Evolutionary conservation across 345 rosid genomes (phyloP).

Genomic region (Carallia pectinifolia): DNA sequence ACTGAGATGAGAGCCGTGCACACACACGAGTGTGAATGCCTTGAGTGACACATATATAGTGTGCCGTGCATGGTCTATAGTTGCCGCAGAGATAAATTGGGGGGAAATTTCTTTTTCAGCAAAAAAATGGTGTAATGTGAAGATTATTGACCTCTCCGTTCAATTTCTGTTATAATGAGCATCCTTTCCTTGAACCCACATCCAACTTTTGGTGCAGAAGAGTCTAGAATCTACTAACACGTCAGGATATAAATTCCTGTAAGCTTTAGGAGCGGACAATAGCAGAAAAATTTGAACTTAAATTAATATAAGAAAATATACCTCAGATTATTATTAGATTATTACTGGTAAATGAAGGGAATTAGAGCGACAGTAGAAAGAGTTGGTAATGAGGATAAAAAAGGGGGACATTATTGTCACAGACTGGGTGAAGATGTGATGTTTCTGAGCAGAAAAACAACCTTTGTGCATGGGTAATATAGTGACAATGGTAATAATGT

Average conservation of each 20-base stretch:
- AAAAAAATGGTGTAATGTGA: too few species aligned
- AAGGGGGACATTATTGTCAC: constrained; percentile 25
- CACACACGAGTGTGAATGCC: constrained; percentile 14
- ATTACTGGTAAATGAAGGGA: neutral
- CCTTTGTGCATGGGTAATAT: constrained; percentile 42
- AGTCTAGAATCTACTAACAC: too few species aligned
- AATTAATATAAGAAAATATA: too few species aligned
- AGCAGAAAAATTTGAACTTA: too few species aligned
- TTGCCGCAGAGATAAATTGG: constrained; percentile 16
- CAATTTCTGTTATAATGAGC: too few species aligned
- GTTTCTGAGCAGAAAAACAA: constrained; percentile 7
- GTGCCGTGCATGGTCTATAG: neutral
- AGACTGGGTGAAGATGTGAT: constrained; percentile 20
- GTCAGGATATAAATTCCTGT: too few species aligned
- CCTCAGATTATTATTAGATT: too few species aligned
- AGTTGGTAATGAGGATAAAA: constrained; percentile 17
- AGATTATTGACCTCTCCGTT: too few species aligned
- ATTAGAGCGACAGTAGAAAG: neutral
- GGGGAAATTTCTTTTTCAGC: neutral
- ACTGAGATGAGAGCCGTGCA: constrained; percentile 19
- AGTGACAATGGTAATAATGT: constrained; percentile 33
- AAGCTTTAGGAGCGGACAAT: too few species aligned
- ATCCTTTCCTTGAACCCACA: too few species aligned
- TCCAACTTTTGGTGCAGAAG: too few species aligned
- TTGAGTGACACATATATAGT: neutral